Conservation (phyloP, 768 basidiomycete genomes). For the Leucocoprinus birnbaumii region DNA sequence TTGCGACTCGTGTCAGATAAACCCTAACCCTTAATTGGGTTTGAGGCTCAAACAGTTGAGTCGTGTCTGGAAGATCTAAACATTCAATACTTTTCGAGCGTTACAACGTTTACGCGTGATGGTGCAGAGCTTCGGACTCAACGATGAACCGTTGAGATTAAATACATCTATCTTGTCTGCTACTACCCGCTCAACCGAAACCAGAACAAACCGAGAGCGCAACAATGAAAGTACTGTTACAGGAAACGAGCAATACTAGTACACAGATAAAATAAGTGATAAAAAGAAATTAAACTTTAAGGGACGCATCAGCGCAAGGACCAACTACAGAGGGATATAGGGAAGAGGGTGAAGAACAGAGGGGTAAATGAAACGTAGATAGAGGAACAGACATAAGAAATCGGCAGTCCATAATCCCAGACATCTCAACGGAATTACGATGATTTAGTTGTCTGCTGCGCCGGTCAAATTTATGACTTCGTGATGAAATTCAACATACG, state of each 20-base stretch:
- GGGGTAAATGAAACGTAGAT: conserved; percentile 14
- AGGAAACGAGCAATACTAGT: conserved; percentile 14
- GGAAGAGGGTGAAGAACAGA: conserved; percentile 8
- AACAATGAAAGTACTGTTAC: conserved; percentile 14
- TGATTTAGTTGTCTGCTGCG: conserved; percentile 27
- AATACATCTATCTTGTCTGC: neutral
- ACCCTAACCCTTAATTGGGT: conserved; percentile 38
- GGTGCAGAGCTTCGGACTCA: no score
- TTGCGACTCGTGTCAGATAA: conserved; percentile 9
- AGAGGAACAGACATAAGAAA: neutral
- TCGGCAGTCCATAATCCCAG: neutral
- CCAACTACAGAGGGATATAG: conserved; percentile 3
- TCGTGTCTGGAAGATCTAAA: neutral
- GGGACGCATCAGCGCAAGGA: conserved; percentile 10
- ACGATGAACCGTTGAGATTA: no score
- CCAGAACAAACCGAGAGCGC: conserved; percentile 3
- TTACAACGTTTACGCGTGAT: no score
- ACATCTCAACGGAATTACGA: neutral
- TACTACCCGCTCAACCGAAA: neutral
- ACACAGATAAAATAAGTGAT: conserved; percentile 7
- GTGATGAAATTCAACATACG: conserved; percentile 23
- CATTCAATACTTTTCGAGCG: neutral
- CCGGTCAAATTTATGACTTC: neutral
- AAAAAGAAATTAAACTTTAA: neutral
- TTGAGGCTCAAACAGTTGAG: neutral